These are phyloP conservation scores for Scytalidium lignicola DNA, from an alignment of 2,329 filamentous ascomycete genomes.

Conservation along the genomic window DNA sequence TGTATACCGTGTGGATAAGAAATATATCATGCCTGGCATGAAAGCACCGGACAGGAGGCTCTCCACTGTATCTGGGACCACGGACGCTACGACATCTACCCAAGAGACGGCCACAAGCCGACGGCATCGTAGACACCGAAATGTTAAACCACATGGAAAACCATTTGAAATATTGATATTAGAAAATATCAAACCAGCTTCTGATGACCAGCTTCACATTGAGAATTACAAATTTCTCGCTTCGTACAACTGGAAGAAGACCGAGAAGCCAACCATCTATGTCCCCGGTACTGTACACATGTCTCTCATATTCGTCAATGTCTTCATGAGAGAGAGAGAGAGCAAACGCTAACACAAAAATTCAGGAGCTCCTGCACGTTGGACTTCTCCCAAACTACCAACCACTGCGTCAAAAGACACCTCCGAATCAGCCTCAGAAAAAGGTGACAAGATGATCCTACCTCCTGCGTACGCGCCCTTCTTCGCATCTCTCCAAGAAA, in stretches of 20 bases:
- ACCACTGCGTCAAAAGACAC: conserved; percentile 8
- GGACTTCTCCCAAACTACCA: conserved; percentile 14
- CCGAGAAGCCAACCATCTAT: conserved; percentile 11
- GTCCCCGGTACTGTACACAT: conserved; percentile 15
- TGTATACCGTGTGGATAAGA: too few relatives aligned
- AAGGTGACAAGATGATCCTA: conserved; percentile 24
- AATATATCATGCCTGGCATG: too few relatives aligned
- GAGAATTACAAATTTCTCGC: conserved; percentile 14
- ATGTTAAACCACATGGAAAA: not conserved
- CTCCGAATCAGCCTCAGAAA: conserved; percentile 21
- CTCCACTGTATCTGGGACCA: too few relatives aligned
- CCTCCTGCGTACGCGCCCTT: conserved; percentile 21
- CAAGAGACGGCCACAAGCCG: not conserved
- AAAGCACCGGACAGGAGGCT: too few relatives aligned
- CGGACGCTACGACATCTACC: not conserved
- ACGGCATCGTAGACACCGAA: not conserved
- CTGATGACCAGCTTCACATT: conserved; percentile 4
- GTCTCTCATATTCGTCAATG: too few relatives aligned
- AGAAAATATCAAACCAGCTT: conserved; percentile 1
- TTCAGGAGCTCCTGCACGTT: conserved; percentile 14
- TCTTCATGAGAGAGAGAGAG: too few relatives aligned
- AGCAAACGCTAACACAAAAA: not conserved
- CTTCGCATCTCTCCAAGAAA: conserved; percentile 18
- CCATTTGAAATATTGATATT: conserved; percentile 1
- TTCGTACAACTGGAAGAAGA: conserved; percentile 18